A percentile compares a stretch with the other conserved stretches of the same genome.
phyloP scores from a whole-genome alignment of 495 filamentous ascomycete species.

The Lepraria neglecta region DNA sequence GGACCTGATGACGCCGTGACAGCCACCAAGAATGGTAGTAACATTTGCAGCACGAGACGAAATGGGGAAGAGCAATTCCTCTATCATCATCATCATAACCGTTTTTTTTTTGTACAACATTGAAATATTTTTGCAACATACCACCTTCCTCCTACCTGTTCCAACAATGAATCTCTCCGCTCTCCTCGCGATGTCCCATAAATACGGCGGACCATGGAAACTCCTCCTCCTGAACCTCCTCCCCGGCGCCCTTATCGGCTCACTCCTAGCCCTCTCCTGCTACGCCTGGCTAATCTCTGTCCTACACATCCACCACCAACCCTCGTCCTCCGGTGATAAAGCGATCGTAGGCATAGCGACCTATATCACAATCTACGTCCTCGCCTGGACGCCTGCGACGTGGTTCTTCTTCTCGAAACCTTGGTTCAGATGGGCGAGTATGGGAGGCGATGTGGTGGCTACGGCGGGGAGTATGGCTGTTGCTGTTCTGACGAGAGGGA shows the following conservation, averaged over 20 bases:
- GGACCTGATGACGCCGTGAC: no score
- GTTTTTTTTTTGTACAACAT: no score
- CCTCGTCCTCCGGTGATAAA: not conserved
- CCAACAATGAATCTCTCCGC: no score
- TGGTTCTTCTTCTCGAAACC: constrained; percentile 1
- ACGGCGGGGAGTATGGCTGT: not conserved
- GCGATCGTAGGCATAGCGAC: not conserved
- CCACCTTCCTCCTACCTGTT: no score
- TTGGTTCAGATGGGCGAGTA: constrained; percentile 3
- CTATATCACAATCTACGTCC: not conserved
- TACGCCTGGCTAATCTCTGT: constrained; percentile 3
- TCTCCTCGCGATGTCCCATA: no score
- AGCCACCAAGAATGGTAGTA: no score
- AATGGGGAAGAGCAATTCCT: no score
- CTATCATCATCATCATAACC: no score
- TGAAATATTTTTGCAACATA: no score
- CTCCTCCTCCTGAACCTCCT: constrained; percentile 9
- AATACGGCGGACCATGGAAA: not conserved
- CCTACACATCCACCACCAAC: not conserved
- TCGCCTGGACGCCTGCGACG: not conserved
- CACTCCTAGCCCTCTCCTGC: constrained; percentile 5
- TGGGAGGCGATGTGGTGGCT: constrained; percentile 1
- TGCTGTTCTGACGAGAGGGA: constrained; percentile 1
- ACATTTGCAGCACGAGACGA: no score
- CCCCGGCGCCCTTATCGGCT: not conserved